Percentiles rank a stretch among this genome's conserved stretches.
phyloP scores from a whole-genome alignment of 352 stramenopile species.

The Elongisporangium senticosum region DNA sequence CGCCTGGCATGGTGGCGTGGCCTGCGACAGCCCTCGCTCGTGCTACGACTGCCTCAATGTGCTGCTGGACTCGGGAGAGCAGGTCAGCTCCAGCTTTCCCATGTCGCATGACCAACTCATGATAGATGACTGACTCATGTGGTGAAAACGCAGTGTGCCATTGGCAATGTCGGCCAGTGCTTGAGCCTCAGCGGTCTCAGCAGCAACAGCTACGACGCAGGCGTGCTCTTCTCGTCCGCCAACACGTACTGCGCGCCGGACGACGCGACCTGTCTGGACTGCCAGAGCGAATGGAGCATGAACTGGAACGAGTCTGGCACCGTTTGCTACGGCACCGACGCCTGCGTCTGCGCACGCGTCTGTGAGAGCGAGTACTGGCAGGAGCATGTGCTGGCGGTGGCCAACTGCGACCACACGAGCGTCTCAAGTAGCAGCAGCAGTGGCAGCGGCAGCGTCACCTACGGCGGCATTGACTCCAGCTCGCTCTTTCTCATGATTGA shows the following conservation, averaged over 20 bases:
- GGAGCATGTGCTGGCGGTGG: conserved; percentile 16
- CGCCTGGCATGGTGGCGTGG: conserved; percentile 22
- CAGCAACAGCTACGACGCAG: neutral
- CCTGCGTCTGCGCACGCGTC: conserved; percentile 39
- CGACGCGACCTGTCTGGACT: conserved; percentile 18
- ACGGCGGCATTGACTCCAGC: neutral
- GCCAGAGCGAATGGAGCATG: conserved; percentile 14
- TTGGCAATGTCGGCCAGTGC: neutral
- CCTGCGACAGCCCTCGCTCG: conserved; percentile 21
- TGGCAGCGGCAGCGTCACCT: neutral
- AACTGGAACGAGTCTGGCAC: conserved; percentile 16
- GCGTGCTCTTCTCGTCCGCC: conserved; percentile 15
- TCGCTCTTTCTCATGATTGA: neutral
- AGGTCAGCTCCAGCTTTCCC: neutral
- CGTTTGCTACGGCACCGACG: conserved; percentile 17
- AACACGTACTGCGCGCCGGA: conserved; percentile 23
- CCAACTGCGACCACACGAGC: conserved; percentile 8
- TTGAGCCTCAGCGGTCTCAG: neutral
- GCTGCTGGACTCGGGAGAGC: neutral
- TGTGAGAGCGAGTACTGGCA: conserved; percentile 25
- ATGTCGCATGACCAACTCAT: neutral
- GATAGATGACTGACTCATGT: neutral
- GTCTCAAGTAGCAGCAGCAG: conserved; percentile 4
- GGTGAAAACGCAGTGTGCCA: neutral
- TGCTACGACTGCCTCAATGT: conserved; percentile 31